Evolutionary conservation across 495 filamentous ascomycete species (phyloP), one percentile per base, ranked within the genome.

Genomic region (Aspergillus bridgeri): DNA sequence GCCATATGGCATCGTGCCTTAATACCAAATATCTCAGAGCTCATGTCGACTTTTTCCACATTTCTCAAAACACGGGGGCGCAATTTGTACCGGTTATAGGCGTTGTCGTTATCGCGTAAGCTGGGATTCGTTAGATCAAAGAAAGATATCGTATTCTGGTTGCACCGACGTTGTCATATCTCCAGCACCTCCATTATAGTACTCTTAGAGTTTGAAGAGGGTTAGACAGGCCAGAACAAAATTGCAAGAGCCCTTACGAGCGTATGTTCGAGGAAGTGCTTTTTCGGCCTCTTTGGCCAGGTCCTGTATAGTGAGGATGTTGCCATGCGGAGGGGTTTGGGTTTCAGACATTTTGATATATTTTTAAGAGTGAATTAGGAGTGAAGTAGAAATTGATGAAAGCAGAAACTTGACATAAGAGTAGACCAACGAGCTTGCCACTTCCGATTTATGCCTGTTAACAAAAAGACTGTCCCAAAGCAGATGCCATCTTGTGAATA

Each of bases 21-120:
- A 11, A 44, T 42, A 9, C 75, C 76, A 56, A 82, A 77, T 23
- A 83, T 60, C 5, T 57, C 60, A 0, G 69, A 74, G 7, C 69
- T 72, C 11, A 73, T 74, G 54, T 83, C 76, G 20, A 79, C 59
- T 3, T 58, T 56, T 8, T 73, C 69, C n/a, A 83, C 76, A 61
- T 84, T 71, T 22, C 71, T 63, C 0, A 85, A 73, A 6, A 83
- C 71, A 5, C 81, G 73, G 17, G 81, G 79, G 5, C 75, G 71
- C 21, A 84, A 60, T 27, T 68, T 72, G 55, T 83, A 83, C 19
- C 70, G 66, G 52, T 67, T 56, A 55, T 66, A 81, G 20, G 75
- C 76, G n/a, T 61, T 60, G 42, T 71, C 59, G 52, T 81, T 81
- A 18, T 79, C 78, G n/a, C 64, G 65, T 4, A 80, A 62, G 15